Base-by-base conservation (phyloP, 805 yeast species). In the Metschnikowia peoriensis region DNA sequence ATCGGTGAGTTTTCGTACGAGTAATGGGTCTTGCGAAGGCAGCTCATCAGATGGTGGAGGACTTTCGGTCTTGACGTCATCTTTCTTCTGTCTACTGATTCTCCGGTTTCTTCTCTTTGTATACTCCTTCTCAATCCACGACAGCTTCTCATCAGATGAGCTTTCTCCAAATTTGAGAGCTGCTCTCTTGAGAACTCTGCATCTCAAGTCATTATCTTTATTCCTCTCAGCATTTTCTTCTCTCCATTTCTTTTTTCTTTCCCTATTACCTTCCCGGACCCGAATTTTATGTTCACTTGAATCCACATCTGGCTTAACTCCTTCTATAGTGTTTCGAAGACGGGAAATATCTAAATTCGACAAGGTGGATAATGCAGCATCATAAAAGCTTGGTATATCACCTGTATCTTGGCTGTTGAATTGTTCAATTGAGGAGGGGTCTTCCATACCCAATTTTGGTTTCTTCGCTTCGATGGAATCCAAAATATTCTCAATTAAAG, bases 181-280 rank as follows among this genome's bases (percentile, higher is more conserved):
- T 0, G 97, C 97, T 40, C 94, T 75, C 58, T 85, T 86, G 57
- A 81, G 78, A 17, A 93, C 85, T 50, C 98, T 75, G 0, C 88
- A 82, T 48, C 96, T 77, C 50, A 93, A 73, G 64, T 93, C 98
- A 61, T 89, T 86, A 66, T 91, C 97, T 71, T 89, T 86, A 67
- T 92, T 92, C 58, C 94, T 77, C 54, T 86, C 86, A 8, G 81
- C 79, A 64, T 93, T 90, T 28, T 82, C 84, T 57, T 84, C 92
- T 62, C 96, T 77, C 96, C 96, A 89, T 58, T 81, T 80, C 70
- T 87, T 85, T 71, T 89, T 89, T 17, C 96, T 73, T 49, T 84
- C 88, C 45, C 96, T 73, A 62, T 89, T 89, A 45, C 84, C 92
- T 28, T 78, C 60, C 46, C 91, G 71, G 10, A 84, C 73, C 55